These are phyloP conservation scores for Evansstolkia leycettana DNA, from an alignment of 495 filamentous ascomycete genomes.

Conservation along the genomic window DNA sequence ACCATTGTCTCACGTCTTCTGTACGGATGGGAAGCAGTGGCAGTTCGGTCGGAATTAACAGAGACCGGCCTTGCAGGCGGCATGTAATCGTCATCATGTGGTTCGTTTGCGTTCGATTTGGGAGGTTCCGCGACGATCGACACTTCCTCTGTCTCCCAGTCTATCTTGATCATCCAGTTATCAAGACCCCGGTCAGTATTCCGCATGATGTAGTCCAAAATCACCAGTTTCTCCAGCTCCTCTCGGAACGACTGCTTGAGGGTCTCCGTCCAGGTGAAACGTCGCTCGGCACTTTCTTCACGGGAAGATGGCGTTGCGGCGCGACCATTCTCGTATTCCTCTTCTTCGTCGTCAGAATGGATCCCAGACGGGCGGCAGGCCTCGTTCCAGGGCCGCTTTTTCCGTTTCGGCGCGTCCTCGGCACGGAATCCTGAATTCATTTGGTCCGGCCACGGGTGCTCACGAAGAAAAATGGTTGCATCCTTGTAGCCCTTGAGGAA, in stretches of 20 bases:
- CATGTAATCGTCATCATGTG: slow-evolving; percentile 38
- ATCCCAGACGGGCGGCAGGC: slow-evolving; percentile 65
- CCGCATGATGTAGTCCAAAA: slow-evolving; percentile 98
- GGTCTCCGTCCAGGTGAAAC: slow-evolving; percentile 78
- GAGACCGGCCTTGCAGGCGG: slow-evolving; percentile 47
- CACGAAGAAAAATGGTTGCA: slow-evolving; percentile 85
- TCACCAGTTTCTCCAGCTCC: slow-evolving; percentile 92
- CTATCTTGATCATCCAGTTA: slow-evolving; percentile 99
- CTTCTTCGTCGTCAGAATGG: slow-evolving; percentile 59
- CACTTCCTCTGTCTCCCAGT: slow-evolving; percentile 69
- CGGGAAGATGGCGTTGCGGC: slow-evolving; percentile 28
- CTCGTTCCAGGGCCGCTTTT: slow-evolving; percentile 70
- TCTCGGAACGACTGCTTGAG: slow-evolving; percentile 89
- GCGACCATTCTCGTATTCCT: slow-evolving; percentile 43
- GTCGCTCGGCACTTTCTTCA: slow-evolving; percentile 36
- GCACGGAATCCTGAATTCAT: slow-evolving; percentile 63
- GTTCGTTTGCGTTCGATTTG: slow-evolving; percentile 41
- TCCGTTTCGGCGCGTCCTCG: slow-evolving; percentile 56
- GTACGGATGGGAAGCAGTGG: slow-evolving; percentile 54
- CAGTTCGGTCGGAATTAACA: slow-evolving; percentile 28
- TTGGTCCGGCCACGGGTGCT: slow-evolving; percentile 98
- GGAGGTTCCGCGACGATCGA: slow-evolving; percentile 77
- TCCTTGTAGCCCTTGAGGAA: slow-evolving; percentile 96
- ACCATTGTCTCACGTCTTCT: slow-evolving; percentile 75
- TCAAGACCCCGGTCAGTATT: slow-evolving; percentile 96